A percentile compares a stretch with the other conserved stretches of the same genome.
These are phyloP conservation scores for Penicillium cataractarum DNA, from an alignment of 495 filamentous ascomycete species.

Conservation along the genomic window DNA sequence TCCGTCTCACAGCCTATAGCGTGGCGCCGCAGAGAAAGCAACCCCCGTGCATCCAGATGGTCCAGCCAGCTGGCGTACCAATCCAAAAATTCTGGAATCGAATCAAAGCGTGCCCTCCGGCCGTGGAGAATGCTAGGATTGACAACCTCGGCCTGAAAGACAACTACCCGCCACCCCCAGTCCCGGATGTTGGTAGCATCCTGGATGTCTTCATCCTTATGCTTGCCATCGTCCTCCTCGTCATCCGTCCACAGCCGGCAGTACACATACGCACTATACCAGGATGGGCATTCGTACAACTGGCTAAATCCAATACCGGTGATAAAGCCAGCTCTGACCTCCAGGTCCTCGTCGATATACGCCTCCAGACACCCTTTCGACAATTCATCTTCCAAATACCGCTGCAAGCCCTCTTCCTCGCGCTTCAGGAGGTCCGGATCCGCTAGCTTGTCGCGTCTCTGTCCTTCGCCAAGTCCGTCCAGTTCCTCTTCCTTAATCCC, in stretches of 20 bases:
- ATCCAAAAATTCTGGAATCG: constrained; percentile 17
- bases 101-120: constrained; percentile 13
- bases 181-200: constrained; percentile 14
- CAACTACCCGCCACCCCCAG: constrained; percentile 12
- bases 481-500: constrained; percentile 3
- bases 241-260: constrained; percentile 1
- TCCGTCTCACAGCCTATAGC: constrained; percentile 10
- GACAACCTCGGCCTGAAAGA: constrained; percentile 10
- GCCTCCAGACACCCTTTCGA: neutral
- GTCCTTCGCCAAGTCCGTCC: constrained; percentile 1
- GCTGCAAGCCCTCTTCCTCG: constrained; percentile 6
- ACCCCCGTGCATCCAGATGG: constrained; percentile 1
- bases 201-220: constrained; percentile 5
- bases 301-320: neutral
- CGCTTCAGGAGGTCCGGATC: constrained; percentile 7
- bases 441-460: neutral
- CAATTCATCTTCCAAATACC: neutral
- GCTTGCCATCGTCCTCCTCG: neutral
- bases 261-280: constrained; percentile 12
- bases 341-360: constrained; percentile 1
- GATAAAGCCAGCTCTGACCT: constrained; percentile 6
- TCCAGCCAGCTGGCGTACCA: constrained; percentile 17
- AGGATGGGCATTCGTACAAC: neutral
- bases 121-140: constrained; percentile 12
- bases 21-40: constrained; percentile 7